Evolutionary conservation across 192 early-diverging fungal genomes (phyloP), one percentile per base, ranked within the genome.

Genomic region (Gaertneriomyces sp.): DNA sequence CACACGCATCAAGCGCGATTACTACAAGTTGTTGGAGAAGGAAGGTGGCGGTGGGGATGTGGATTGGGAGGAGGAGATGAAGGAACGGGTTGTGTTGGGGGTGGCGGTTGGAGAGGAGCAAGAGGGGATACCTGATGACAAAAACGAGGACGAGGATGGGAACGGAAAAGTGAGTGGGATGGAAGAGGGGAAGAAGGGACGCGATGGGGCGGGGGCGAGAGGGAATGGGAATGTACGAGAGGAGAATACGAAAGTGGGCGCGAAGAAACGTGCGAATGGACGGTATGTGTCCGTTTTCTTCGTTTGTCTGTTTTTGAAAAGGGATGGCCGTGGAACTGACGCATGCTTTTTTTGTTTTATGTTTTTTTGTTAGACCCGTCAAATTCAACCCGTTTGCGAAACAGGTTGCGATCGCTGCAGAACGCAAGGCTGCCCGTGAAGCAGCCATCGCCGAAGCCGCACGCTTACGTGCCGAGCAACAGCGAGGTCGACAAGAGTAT

Each of bases 1-100:
- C 10, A 66, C 57, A 49, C 66, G 68, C 41, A 49, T 75, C 25
- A 75, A 75, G 58, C 66, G 62, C 45, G 41, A 72, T 20, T 67
- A 61, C 52, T 42, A 57, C 9, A 72, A 75, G 50, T 42, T 75
- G 45, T 25, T 67, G 8, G 47, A 75, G 42, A 14, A 67, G 53
- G 74, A 72, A 19, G 66, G 66, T 3, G 1, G 38, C 39, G 39
- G 42, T 14, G 41, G 17, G 60, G 44, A 51, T 19, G 39, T 20
- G 41, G 19, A 17, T n/a, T 14, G 20, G 61, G 33, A 50, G 67
- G 58, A 41, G 59, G 40, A 42, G 67, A 61, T 43, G 58, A 19
- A 6, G 11, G 42, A 39, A 8, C 25, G 58, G 58, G 45, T 19
- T 17, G 0, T 49, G 45, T 2, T 16, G 6, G 14, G 39, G 2